Conservation (phyloP, 2,329 filamentous ascomycete species). For the Sordariomycetes sp. region DNA sequence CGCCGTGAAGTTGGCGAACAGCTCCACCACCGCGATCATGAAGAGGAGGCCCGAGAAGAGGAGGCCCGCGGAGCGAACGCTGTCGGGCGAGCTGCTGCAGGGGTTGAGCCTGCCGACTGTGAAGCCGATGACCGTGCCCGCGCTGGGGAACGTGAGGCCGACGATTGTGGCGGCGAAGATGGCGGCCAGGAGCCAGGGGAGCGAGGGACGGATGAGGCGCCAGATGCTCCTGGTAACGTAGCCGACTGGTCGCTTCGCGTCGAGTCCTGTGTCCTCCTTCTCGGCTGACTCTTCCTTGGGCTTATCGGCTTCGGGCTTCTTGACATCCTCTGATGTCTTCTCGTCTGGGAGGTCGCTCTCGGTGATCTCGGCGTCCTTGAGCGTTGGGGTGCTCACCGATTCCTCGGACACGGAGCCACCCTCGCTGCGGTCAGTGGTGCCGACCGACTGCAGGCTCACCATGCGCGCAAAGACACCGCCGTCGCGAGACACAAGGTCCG, state of each 20-base stretch:
- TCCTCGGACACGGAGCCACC: conserved; percentile 18
- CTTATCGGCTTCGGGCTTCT: not conserved
- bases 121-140: conserved; percentile 50
- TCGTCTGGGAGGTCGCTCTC: conserved; percentile 4
- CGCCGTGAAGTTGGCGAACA: conserved; percentile 46
- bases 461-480: conserved; percentile 39
- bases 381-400: conserved; percentile 8
- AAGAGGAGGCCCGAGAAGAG: conserved; percentile 51
- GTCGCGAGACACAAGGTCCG: conserved; percentile 32
- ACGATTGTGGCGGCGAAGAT: conserved; percentile 40
- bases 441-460: conserved; percentile 30
- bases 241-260: conserved; percentile 10
- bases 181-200: conserved; percentile 28
- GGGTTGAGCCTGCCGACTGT: conserved; percentile 45
- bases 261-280: conserved; percentile 4
- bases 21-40: conserved; percentile 46
- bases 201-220: conserved; percentile 20
- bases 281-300: not conserved
- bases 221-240: conserved; percentile 9
- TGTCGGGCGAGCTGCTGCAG: conserved; percentile 32
- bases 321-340: not conserved
- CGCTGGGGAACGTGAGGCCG: conserved; percentile 44
- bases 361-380: conserved; percentile 3
- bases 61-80: conserved; percentile 35
- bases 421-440: conserved; percentile 12